Percentiles rank a stretch among this genome's conserved stretches.
Evolutionary conservation across 2,329 filamentous ascomycete species (phyloP).

Genomic region (Pyricularia grisea): DNA sequence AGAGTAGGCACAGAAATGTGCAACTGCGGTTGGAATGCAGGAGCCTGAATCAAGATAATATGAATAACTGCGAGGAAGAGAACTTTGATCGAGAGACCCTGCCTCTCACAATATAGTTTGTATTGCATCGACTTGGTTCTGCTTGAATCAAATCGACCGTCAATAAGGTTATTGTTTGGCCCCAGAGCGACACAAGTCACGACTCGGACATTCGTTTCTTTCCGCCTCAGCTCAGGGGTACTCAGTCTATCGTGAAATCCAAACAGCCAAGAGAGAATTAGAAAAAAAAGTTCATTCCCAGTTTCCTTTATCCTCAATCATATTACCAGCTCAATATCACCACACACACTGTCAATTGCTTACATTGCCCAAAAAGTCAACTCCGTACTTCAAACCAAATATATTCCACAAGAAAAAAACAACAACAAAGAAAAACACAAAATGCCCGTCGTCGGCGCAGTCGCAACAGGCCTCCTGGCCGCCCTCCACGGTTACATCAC

Average conservation of each 20-base stretch:
- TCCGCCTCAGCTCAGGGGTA: neutral
- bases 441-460: constrained; percentile 10
- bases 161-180: neutral
- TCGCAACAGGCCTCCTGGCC: constrained; percentile 27
- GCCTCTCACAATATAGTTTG: too few relatives aligned
- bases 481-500: constrained; percentile 38
- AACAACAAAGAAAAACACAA: neutral
- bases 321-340: neutral
- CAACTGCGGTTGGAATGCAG: neutral
- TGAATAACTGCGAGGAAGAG: neutral
- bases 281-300: neutral
- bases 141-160: neutral
- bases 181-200: neutral
- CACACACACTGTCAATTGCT: neutral
- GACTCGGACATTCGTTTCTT: neutral
- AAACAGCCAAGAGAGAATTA: neutral
- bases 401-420: neutral
- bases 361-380: neutral
- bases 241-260: neutral
- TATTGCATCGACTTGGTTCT: neutral
- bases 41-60: neutral
- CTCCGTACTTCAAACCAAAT: neutral
- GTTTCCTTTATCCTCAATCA: neutral
- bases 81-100: neutral
- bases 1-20: neutral